A percentile compares a stretch with the other conserved stretches of the same genome.
phyloP scores from a whole-genome alignment of 371 early-diverging fungal species.

The Rhizopus stolonifer region DNA sequence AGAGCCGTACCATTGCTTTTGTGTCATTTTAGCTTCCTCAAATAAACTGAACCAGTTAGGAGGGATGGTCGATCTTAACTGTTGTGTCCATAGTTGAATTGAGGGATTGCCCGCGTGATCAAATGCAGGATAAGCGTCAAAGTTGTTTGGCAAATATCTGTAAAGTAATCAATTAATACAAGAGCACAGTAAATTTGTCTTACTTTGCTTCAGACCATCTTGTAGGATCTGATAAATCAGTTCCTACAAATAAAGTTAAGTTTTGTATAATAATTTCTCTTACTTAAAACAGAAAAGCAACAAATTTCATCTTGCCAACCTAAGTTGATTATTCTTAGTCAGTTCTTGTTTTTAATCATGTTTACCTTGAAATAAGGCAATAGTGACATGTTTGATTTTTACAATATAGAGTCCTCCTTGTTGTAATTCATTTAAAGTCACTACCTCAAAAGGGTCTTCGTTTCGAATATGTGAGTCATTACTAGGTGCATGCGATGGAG shows the following conservation, averaged over 20 bases:
- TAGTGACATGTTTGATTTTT: slow-evolving; percentile 27
- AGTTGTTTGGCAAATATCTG: slow-evolving; percentile 45
- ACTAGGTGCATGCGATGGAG: neutral
- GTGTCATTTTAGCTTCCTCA: slow-evolving; percentile 47
- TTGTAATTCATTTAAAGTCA: slow-evolving; percentile 18
- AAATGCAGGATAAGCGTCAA: slow-evolving; percentile 46
- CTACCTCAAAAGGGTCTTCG: slow-evolving; percentile 3
- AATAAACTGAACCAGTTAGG: slow-evolving; percentile 46
- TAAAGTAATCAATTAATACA: neutral
- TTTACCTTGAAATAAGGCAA: slow-evolving; percentile 41
- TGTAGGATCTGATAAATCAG: slow-evolving; percentile 30
- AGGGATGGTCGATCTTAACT: slow-evolving; percentile 33
- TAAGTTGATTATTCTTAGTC: slow-evolving; percentile 1
- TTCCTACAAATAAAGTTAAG: slow-evolving; percentile 17
- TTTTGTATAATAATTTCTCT: neutral
- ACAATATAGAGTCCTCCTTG: slow-evolving; percentile 36
- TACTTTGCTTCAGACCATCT: slow-evolving; percentile 49
- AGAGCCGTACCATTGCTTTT: slow-evolving; percentile 30
- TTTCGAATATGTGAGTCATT: neutral
- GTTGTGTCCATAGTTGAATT: slow-evolving; percentile 39
- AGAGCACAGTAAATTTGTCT: no score
- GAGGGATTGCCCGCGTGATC: slow-evolving; percentile 47
- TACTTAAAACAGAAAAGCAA: slow-evolving; percentile 36
- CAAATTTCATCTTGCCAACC: slow-evolving; percentile 47
- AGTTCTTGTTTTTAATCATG: neutral